Conservation (phyloP, 176 grass and related monocot species). For the Cenchrus purpureus region DNA sequence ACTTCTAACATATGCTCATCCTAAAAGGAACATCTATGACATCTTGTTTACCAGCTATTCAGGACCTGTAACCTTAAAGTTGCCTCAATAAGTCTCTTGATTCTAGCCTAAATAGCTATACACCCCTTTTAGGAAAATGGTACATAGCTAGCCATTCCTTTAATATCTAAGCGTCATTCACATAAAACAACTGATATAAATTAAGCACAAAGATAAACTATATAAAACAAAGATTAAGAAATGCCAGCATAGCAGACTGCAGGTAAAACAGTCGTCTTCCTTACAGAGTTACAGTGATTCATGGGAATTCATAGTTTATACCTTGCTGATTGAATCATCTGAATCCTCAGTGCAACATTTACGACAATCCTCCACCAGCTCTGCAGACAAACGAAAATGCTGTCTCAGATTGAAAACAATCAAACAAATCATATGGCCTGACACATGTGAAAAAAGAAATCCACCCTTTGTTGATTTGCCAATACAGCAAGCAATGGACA, state of each 20-base stretch:
- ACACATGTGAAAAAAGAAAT: neutral
- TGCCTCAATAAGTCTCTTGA: conserved; percentile 5
- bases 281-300: neutral
- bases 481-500: neutral
- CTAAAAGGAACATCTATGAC: neutral
- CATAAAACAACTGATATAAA: neutral
- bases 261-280: conserved; percentile 16
- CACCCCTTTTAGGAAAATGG: neutral
- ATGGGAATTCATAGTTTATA: conserved; percentile 44
- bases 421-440: neutral
- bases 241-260: neutral
- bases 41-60: neutral
- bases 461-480: neutral
- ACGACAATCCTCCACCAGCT: conserved; percentile 81
- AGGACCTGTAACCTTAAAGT: neutral
- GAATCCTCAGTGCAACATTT: conserved; percentile 99
- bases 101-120: conserved; percentile 24
- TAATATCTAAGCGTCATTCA: neutral
- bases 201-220: neutral
- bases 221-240: neutral
- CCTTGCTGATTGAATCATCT: conserved; percentile 93
- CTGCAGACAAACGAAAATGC: conserved; percentile 42
- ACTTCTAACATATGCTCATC: neutral
- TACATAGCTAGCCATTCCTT: neutral
- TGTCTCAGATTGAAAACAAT: neutral